Conservation (phyloP, 176 grass and related monocot genomes). For the Paspalum vaginatum region DNA sequence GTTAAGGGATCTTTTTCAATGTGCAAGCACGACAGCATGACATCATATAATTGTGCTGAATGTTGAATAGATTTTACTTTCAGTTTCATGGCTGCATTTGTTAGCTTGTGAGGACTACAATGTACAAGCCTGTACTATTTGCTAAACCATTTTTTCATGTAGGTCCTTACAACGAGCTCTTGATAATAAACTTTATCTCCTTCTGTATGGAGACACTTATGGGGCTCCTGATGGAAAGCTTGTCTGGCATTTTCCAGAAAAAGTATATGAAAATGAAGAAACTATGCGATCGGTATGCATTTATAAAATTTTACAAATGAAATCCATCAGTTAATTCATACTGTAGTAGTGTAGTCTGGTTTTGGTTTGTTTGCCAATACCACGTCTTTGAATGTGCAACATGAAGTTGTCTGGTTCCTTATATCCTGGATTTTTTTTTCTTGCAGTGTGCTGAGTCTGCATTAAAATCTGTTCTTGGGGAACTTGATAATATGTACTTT, state of each 20-base stretch:
- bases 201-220: constrained; percentile 69
- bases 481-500: constrained; percentile 83
- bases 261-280: constrained; percentile 91
- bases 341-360: constrained; percentile 20
- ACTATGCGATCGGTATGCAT: constrained; percentile 69
- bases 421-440: constrained; percentile 22
- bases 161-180: constrained; percentile 92
- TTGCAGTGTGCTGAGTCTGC: constrained; percentile 90
- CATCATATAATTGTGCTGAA: neutral
- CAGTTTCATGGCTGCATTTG: constrained; percentile 5
- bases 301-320: neutral
- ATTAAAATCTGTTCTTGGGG: constrained; percentile 78
- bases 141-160: constrained; percentile 33
- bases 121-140: neutral
- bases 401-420: constrained; percentile 2
- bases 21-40: neutral
- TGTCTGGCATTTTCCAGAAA: constrained; percentile 96
- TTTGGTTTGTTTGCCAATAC: constrained; percentile 12
- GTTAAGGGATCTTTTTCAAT: neutral
- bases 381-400: neutral
- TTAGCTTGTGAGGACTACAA: neutral
- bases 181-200: constrained; percentile 90
- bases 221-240: constrained; percentile 66
- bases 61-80: constrained; percentile 15
- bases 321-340: neutral